Evolutionary conservation across 352 stramenopile species (phyloP).

Genomic region (Phytophthora palmivora): DNA sequence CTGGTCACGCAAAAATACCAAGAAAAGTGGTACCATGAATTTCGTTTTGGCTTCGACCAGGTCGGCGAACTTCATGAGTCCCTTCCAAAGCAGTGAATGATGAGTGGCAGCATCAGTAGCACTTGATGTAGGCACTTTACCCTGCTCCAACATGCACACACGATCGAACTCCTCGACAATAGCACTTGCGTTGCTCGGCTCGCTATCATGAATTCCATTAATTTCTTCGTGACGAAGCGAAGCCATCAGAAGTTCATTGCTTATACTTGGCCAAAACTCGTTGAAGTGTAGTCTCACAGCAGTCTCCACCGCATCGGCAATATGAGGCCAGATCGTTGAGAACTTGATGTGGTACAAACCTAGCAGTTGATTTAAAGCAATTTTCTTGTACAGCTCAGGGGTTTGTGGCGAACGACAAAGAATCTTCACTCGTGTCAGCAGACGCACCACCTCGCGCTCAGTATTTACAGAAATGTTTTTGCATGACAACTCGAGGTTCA

Average conservation of each 20-base stretch:
- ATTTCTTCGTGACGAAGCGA: slow-evolving; percentile 51
- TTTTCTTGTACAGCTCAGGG: slow-evolving; percentile 78
- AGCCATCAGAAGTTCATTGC: slow-evolving; percentile 55
- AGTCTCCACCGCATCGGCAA: slow-evolving; percentile 74
- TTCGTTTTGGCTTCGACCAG: slow-evolving; percentile 86
- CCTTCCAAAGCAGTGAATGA: slow-evolving; percentile 85
- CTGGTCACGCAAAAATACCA: slow-evolving; percentile 84
- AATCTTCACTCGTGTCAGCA: slow-evolving; percentile 85
- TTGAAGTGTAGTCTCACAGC: slow-evolving; percentile 62
- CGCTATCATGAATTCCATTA: slow-evolving; percentile 23
- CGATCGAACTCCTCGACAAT: slow-evolving; percentile 50
- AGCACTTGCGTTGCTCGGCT: slow-evolving; percentile 10
- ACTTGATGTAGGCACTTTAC: slow-evolving; percentile 44
- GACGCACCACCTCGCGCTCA: slow-evolving; percentile 83
- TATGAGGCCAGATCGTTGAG: slow-evolving; percentile 84
- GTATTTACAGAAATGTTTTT: slow-evolving; percentile 68
- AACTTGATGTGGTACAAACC: slow-evolving; percentile 92
- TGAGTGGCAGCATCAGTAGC: slow-evolving; percentile 79
- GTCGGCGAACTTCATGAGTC: slow-evolving; percentile 74
- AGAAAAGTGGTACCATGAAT: slow-evolving; percentile 88
- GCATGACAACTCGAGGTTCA: slow-evolving; percentile 72
- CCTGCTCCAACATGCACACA: slow-evolving; percentile 66
- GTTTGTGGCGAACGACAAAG: slow-evolving; percentile 74
- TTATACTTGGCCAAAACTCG: slow-evolving; percentile 68
- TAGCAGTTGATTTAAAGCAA: slow-evolving; percentile 78